phyloP scores from a whole-genome alignment of 768 basidiomycete species.

The Pluteus cervinus region DNA sequence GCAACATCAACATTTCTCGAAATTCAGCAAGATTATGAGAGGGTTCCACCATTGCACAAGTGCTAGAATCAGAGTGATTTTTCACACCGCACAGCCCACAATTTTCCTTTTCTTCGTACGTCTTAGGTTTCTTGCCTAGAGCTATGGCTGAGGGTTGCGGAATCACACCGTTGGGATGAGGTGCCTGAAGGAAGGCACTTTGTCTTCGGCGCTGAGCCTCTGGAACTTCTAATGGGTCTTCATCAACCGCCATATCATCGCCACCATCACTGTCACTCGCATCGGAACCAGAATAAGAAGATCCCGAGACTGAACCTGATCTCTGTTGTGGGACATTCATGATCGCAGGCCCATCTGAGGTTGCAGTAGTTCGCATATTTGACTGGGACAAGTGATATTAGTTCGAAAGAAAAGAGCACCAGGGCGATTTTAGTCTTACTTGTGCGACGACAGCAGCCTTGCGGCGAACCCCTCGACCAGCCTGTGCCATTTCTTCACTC shows the following conservation, averaged over 20 bases:
- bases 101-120: conserved; percentile 9
- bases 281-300: conserved; percentile 27
- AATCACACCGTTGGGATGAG: too few species aligned
- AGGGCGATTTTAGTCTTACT: conserved; percentile 17
- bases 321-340: too few species aligned
- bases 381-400: too few species aligned
- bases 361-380: too few species aligned
- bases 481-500: conserved; percentile 42
- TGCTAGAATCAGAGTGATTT: conserved; percentile 39
- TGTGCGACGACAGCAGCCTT: conserved; percentile 62
- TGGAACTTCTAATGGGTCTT: neutral
- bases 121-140: neutral
- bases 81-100: conserved; percentile 60
- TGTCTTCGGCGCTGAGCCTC: too few species aligned
- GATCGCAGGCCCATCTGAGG: too few species aligned
- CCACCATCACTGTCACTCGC: conserved; percentile 19
- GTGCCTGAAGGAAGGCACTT: too few species aligned
- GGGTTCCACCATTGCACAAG: conserved; percentile 61
- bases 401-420: too few species aligned
- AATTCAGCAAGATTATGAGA: conserved; percentile 66
- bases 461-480: conserved; percentile 72
- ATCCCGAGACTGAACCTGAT: conserved; percentile 26
- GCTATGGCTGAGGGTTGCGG: too few species aligned
- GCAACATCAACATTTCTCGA: conserved; percentile 56
- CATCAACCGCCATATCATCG: conserved; percentile 13